Percentiles rank a stretch among this genome's conserved stretches.
Conservation (phyloP, 1,284 basidiomycete species). For the Apiotrichum sp. region DNA sequence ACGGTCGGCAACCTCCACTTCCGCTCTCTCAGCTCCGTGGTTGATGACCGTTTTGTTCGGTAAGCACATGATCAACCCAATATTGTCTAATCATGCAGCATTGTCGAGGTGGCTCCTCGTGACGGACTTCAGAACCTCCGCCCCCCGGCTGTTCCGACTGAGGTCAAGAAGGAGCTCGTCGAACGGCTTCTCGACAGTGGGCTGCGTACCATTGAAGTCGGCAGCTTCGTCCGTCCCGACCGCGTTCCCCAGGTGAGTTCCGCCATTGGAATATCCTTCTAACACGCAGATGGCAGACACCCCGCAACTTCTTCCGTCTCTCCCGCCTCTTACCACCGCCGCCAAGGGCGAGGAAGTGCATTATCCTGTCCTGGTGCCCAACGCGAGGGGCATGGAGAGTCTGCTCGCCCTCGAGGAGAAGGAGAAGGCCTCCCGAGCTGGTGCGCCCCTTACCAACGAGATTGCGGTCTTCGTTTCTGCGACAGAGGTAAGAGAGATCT, state of each 20-base stretch:
- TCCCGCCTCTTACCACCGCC: conserved; percentile 18
- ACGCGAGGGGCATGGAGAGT: conserved; percentile 66
- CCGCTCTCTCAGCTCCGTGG: background rate
- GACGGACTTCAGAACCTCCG: conserved; percentile 94
- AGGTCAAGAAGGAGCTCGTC: conserved; percentile 75
- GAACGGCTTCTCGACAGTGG: conserved; percentile 67
- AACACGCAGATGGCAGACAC: conserved; percentile 76
- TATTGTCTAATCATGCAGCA: conserved; percentile 48
- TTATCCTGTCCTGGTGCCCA: conserved; percentile 82
- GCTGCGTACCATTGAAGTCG: conserved; percentile 69
- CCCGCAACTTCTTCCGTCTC: conserved; percentile 49
- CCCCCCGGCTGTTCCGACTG: conserved; percentile 59
- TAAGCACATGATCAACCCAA: background rate
- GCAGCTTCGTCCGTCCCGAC: conserved; percentile 86
- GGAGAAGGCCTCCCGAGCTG: conserved; percentile 5
- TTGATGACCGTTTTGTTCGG: conserved; percentile 4
- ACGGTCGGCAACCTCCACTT: background rate
- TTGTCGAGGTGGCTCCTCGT: conserved; percentile 87
- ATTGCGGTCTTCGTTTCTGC: conserved; percentile 86
- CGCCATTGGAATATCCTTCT: conserved; percentile 28
- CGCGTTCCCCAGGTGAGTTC: conserved; percentile 86
- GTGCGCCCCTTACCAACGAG: conserved; percentile 59
- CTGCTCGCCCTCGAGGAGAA: conserved; percentile 52
- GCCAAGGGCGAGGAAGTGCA: conserved; percentile 53
- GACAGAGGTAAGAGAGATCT: conserved; percentile 67